Conservation (phyloP, 768 basidiomycete genomes). For the Suillus sp. region DNA sequence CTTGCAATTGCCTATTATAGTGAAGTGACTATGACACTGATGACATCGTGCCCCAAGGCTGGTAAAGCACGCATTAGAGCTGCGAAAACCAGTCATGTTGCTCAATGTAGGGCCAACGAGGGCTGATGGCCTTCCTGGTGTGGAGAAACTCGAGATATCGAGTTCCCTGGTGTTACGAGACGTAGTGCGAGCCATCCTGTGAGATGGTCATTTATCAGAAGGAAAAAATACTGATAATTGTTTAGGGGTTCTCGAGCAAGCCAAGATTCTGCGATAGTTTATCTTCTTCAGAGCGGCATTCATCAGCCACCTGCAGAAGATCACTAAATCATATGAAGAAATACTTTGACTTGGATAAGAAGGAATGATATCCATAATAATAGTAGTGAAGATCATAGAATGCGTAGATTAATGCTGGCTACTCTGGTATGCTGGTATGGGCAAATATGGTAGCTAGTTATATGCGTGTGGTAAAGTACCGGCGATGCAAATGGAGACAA, state of each 20-base stretch:
- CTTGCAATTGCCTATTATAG: background rate
- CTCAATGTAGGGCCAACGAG: conserved; percentile 89
- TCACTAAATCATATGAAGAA: conserved; percentile 29
- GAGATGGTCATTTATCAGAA: conserved; percentile 31
- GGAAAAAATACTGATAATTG: conserved; percentile 9
- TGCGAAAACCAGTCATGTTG: conserved; percentile 76
- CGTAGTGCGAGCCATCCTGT: conserved; percentile 64
- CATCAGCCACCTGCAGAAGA: conserved; percentile 50
- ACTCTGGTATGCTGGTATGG: conserved; percentile 28
- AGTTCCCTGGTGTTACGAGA: conserved; percentile 74
- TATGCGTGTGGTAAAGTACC: conserved; percentile 28
- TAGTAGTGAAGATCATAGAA: conserved; percentile 29
- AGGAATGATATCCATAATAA: conserved; percentile 6
- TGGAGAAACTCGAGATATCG: conserved; percentile 80
- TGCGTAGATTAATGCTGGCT: conserved; percentile 35
- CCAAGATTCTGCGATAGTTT: conserved; percentile 47
- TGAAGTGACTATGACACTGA: conserved; percentile 6
- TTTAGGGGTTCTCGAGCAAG: conserved; percentile 48
- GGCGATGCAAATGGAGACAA: conserved; percentile 22
- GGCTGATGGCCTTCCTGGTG: conserved; percentile 66
- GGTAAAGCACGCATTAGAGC: conserved; percentile 75
- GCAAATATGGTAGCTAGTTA: conserved; percentile 25
- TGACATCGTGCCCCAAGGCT: conserved; percentile 47
- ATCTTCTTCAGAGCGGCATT: conserved; percentile 62
- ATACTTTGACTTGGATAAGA: background rate